Evolutionary conservation across 2,329 filamentous ascomycete genomes (phyloP).

Genomic region (Calcarisporium arbuscula): DNA sequence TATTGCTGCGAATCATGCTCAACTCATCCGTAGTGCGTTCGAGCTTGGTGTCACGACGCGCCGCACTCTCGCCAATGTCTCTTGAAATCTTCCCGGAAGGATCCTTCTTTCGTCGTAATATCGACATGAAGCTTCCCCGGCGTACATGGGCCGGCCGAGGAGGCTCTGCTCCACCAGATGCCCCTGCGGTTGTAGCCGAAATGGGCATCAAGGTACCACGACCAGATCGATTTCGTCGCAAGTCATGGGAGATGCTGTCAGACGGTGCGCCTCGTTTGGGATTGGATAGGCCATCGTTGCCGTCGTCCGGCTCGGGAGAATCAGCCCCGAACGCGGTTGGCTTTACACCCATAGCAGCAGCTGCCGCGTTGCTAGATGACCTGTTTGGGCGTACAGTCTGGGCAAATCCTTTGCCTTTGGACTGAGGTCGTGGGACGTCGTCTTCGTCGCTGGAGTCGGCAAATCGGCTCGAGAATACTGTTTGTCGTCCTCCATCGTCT

Average conservation of each 20-base stretch:
- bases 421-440: slow-evolving; percentile 8
- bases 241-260: slow-evolving; percentile 48
- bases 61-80: slow-evolving; percentile 48
- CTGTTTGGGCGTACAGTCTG: slow-evolving; percentile 23
- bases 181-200: slow-evolving; percentile 12
- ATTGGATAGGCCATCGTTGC: no score
- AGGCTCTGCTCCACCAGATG: not conserved
- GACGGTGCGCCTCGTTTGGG: no score
- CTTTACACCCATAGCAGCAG: slow-evolving; percentile 26
- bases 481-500: slow-evolving; percentile 20
- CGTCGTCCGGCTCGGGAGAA: no score
- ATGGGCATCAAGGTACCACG: slow-evolving; percentile 27
- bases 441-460: slow-evolving; percentile 15
- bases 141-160: slow-evolving; percentile 26
- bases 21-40: slow-evolving; percentile 53
- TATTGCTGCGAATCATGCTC: slow-evolving; percentile 33
- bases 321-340: no score
- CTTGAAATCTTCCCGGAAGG: slow-evolving; percentile 47
- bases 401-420: slow-evolving; percentile 26
- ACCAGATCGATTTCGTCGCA: slow-evolving; percentile 35
- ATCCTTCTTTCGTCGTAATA: slow-evolving; percentile 57
- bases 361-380: slow-evolving; percentile 26
- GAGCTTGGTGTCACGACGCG: slow-evolving; percentile 54
- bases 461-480: slow-evolving; percentile 6
- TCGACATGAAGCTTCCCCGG: slow-evolving; percentile 48